These are phyloP conservation scores for Fonsecaea nubica DNA, from an alignment of 2,329 filamentous ascomycete genomes.

Conservation along the genomic window DNA sequence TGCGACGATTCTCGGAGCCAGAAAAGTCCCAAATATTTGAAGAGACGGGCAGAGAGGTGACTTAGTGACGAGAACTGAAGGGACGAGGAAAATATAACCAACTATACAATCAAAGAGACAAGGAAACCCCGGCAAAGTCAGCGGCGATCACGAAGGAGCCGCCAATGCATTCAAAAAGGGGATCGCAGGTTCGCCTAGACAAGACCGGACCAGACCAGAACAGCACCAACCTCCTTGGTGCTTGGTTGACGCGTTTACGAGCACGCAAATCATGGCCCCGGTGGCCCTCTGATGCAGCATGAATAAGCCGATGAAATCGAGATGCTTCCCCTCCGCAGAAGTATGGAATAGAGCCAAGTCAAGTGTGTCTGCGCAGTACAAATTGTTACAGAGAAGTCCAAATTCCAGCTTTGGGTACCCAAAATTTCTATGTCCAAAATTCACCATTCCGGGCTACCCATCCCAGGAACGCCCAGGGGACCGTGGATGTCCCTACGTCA, in stretches of 20 bases:
- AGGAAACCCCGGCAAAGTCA: not conserved
- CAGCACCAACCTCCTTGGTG: not conserved
- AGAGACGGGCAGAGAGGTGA: not conserved
- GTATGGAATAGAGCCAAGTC: not conserved
- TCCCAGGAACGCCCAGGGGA: not conserved
- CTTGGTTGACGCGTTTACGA: not conserved
- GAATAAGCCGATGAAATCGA: conserved; percentile 17
- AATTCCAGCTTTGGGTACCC: not conserved
- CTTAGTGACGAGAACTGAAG: not conserved
- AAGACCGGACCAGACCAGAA: not conserved
- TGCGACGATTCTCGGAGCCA: not conserved
- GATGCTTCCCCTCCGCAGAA: not conserved
- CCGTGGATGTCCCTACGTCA: not conserved
- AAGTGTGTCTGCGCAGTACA: not conserved
- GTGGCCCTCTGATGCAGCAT: conserved; percentile 4
- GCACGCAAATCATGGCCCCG: conserved; percentile 9
- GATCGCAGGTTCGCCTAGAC: conserved; percentile 1
- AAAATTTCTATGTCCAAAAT: not conserved
- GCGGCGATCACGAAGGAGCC: not conserved
- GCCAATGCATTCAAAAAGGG: not conserved
- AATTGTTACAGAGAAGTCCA: not conserved
- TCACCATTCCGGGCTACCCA: not conserved
- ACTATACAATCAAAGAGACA: not conserved
- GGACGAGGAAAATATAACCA: not conserved
- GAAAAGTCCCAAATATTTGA: not conserved